Evolutionary conservation across 2,329 filamentous ascomycete species (phyloP).

Genomic region (Pseudogymnoascus sp.): DNA sequence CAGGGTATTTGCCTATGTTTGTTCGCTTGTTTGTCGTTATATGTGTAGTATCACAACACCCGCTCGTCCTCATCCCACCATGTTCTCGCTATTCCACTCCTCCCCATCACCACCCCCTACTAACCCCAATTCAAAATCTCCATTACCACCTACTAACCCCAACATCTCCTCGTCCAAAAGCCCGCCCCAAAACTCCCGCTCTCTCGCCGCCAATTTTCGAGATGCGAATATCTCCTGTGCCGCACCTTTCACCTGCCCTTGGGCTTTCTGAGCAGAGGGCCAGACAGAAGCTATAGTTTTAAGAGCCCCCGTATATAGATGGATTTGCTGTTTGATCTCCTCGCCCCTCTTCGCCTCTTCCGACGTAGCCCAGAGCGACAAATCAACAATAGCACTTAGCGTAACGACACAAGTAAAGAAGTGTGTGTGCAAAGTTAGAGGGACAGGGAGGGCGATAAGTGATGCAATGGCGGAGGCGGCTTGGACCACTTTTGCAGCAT

Average conservation of each 20-base stretch:
- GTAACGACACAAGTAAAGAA: conserved; percentile 79
- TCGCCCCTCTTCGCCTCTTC: conserved; percentile 37
- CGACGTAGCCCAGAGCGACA: conserved; percentile 61
- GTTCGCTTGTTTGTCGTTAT: no score
- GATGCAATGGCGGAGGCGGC: conserved; percentile 71
- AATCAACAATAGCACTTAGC: conserved; percentile 69
- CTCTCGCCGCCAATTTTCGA: conserved; percentile 23
- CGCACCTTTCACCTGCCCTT: conserved; percentile 66
- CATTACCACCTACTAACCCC: conserved; percentile 24
- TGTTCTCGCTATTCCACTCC: not conserved
- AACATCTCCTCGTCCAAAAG: conserved; percentile 25
- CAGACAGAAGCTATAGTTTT: conserved; percentile 24
- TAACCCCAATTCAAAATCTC: conserved; percentile 25
- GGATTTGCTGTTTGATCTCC: conserved; percentile 64
- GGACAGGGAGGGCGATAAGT: conserved; percentile 64
- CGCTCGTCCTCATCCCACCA: not conserved
- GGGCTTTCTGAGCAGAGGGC: conserved; percentile 48
- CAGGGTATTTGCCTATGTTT: no score
- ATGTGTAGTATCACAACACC: not conserved
- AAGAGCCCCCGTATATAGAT: conserved; percentile 52
- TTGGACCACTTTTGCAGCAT: conserved; percentile 72
- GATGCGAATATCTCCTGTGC: conserved; percentile 59
- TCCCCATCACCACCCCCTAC: conserved; percentile 15
- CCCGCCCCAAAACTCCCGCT: conserved; percentile 22
- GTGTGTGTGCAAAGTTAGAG: conserved; percentile 66